Evolutionary conservation across 331 rosid genomes (phyloP), one percentile per base, ranked within the genome.

Genomic region (Stylosanthes scabra): DNA sequence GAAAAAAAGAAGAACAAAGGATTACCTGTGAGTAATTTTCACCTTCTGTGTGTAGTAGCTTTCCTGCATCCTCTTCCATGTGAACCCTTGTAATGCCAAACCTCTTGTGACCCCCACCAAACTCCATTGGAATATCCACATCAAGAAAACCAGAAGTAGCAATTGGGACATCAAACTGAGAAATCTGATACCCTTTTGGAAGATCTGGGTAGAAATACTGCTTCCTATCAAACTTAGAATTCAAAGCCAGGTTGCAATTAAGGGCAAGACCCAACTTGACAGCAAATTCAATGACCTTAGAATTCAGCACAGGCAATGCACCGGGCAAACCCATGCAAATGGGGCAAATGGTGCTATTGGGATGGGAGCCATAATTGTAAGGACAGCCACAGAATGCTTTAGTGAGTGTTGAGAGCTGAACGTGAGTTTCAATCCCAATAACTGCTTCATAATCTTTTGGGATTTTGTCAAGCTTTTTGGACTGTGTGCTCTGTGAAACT

Each of bases 11-110:
- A 11, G 45, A 66, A 42, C 8, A n/a, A 46, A 27, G 52, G 10
- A 66, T 63, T 65, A 78, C 98, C 94, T 86, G 95, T 46, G 98
- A 89, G 82, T 82, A 72, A 83, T 84, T 85, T 71, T 90, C 96
- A 74, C 67, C 86, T 8, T 94, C 98, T 7, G 96, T 82, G 78
- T 94, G 98, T 46, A 94, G 78, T 62, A 94, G 82, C 85, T 94
- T 94, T 70, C 97, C 98, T 0, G 97, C 98, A 88, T 94, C 97
- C 87, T 94, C 98, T 85, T 94, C 97, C 96, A 94, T 91, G 82
- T 94, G 98, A 78, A 91, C 98, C 84, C 98, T 91, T 31, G 98
- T 91, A 79, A 94, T 80, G 68, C 98, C 98, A 76, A 93, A 91
- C 66, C 81, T 87, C 85, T 83, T 88, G 75, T 88, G 97, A 66